phyloP scores from a whole-genome alignment of 2,329 filamentous ascomycete genomes.

The Leptographium flavum region DNA sequence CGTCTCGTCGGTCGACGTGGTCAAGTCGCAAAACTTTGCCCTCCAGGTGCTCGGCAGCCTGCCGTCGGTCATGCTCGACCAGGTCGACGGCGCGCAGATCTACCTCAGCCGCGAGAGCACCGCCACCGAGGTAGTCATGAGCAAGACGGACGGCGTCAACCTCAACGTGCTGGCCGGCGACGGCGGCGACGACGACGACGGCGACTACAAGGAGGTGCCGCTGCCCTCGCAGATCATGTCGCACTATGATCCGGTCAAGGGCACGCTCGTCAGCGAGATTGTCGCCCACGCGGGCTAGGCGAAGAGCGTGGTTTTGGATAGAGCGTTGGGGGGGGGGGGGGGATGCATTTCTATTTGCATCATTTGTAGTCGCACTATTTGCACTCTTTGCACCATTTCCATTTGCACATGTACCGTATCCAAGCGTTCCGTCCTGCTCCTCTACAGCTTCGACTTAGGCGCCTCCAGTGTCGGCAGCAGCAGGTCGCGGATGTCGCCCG shows the following conservation, averaged over 20 bases:
- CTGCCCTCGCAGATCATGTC: constrained; percentile 83
- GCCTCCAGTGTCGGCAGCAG: constrained; percentile 66
- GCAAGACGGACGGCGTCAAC: constrained; percentile 79
- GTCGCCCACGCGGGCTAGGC: constrained; percentile 76
- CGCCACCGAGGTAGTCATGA: constrained; percentile 70
- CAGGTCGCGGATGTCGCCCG: constrained; percentile 75
- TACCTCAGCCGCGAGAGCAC: constrained; percentile 74
- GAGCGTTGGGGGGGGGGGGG: neutral
- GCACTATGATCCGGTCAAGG: constrained; percentile 53
- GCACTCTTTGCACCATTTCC: no score
- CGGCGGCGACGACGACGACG: constrained; percentile 62
- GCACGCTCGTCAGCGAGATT: constrained; percentile 78
- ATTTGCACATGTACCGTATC: no score
- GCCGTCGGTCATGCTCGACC: constrained; percentile 81
- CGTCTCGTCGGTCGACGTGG: constrained; percentile 82
- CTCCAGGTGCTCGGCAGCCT: constrained; percentile 79
- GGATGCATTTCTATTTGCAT: neutral
- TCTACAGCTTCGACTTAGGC: constrained; percentile 47
- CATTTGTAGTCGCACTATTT: no score
- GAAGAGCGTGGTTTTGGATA: neutral
- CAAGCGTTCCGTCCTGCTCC: neutral
- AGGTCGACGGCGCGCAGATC: constrained; percentile 78
- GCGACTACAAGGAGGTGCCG: constrained; percentile 76
- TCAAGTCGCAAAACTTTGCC: constrained; percentile 89
- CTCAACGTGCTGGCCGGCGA: constrained; percentile 56